Base-by-base conservation (phyloP, 257 asterid species). In the Striga asiatica region DNA sequence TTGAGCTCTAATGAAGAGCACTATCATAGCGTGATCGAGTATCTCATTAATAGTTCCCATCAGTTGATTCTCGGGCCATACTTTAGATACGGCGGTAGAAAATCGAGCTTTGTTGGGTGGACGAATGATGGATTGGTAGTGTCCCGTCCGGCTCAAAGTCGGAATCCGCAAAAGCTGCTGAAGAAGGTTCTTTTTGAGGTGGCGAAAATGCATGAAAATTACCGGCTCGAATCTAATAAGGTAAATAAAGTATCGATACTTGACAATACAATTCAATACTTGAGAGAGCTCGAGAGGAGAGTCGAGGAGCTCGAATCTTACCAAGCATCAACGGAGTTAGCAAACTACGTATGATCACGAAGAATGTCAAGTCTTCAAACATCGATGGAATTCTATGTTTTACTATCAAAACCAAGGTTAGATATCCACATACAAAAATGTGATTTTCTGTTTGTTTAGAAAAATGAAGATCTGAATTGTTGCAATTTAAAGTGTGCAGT, bases 181-280 rank as follows among this genome's bases (percentile, higher is more conserved):
- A 92, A 84, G 84, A 92, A 77, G 64, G 80, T 73, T 5, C 84
- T 92, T 8, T 67, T 76, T 24, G 88, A 81, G 71, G 95, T 82
- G 31, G 71, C 91, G 9, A 74, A 58, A 74, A 72, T 78, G 94
- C 93, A 82, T 57, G 65, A 69, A 41, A 71, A 34, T 29, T 32
- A 20, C 31, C 19, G 60, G 37, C 67, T 41, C n/a, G 79, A 78
- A 8, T 56, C 84, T 22, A 56, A 28, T 51, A 75, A 74, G 98
- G 93, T 66, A 39, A 95, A 92, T 79, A 92, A 92, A 76, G 74
- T 88, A 43, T 75, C 97, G 1, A 31, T 92, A 29, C 95, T 92
- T 3, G 94, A 88, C 69, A 83, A 75, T 20, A 83, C 99, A 1
- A 88, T 92, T 54, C 85, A 81, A 61, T 77, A 85, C 73, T 53